Percentiles rank a stretch among this genome's conserved stretches.
Conservation (phyloP, 176 grass and related monocot species). For the Eleusine coracana region DNA sequence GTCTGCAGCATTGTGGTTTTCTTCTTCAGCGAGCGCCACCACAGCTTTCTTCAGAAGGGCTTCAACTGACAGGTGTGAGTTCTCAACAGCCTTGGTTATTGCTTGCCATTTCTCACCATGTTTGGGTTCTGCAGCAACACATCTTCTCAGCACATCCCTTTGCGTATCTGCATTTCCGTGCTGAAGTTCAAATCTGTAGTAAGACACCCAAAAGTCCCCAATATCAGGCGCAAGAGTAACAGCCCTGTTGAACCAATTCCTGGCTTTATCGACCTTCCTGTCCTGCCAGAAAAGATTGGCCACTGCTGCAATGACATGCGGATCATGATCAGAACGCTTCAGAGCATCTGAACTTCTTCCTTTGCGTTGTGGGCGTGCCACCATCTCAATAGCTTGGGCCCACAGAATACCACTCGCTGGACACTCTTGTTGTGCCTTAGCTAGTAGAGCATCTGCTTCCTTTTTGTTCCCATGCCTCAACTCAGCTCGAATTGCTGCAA, state of each 20-base stretch:
- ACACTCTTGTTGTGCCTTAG: slow-evolving; percentile 92
- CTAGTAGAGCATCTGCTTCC: slow-evolving; percentile 79
- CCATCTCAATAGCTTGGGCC: slow-evolving; percentile 89
- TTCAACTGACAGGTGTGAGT: slow-evolving; percentile 73
- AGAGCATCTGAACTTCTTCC: slow-evolving; percentile 80
- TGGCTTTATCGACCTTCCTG: slow-evolving; percentile 90
- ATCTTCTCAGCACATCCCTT: slow-evolving; percentile 78
- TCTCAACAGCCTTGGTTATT: slow-evolving; percentile 86
- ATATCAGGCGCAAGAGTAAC: slow-evolving; percentile 81
- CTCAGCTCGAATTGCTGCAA: slow-evolving; percentile 81
- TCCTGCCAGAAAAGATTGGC: slow-evolving; percentile 90
- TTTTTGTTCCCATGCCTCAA: slow-evolving; percentile 80
- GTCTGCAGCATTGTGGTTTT: slow-evolving; percentile 55
- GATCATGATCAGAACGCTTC: slow-evolving; percentile 76
- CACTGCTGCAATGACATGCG: slow-evolving; percentile 83
- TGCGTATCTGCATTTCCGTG: slow-evolving; percentile 74
- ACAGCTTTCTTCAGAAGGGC: slow-evolving; percentile 79
- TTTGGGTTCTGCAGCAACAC: slow-evolving; percentile 76
- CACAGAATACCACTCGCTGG: slow-evolving; percentile 88
- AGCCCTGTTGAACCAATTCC: slow-evolving; percentile 85
- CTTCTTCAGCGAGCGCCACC: slow-evolving; percentile 71
- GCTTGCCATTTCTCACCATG: slow-evolving; percentile 90
- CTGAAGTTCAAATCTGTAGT: slow-evolving; percentile 90
- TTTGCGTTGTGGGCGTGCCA: slow-evolving; percentile 72
- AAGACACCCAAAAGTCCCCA: slow-evolving; percentile 85